Evolutionary conservation across 2,329 filamentous ascomycete species (phyloP).

Genomic region (Zelopaecilomyces penicillatus): DNA sequence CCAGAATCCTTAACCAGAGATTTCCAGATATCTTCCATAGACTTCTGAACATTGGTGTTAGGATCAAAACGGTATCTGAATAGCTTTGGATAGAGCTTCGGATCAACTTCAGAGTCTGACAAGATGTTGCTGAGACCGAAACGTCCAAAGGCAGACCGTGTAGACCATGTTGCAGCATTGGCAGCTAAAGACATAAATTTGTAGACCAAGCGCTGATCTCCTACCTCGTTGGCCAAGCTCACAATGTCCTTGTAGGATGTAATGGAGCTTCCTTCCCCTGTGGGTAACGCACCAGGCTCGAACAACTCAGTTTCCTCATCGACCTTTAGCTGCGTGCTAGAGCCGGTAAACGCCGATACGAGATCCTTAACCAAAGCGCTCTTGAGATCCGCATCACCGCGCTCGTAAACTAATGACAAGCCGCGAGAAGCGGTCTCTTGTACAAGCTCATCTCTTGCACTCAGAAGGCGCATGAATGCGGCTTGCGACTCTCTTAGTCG

Average conservation of each 20-base stretch:
- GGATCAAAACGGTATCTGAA: slow-evolving; percentile 94
- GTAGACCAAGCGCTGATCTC: slow-evolving; percentile 92
- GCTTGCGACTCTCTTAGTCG: slow-evolving; percentile 71
- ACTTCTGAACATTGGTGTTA: slow-evolving; percentile 82
- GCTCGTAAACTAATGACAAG: slow-evolving; percentile 86
- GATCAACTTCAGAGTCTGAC: slow-evolving; percentile 79
- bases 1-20: slow-evolving; percentile 85
- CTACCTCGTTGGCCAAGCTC: slow-evolving; percentile 88
- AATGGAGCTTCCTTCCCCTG: slow-evolving; percentile 78
- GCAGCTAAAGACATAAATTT: slow-evolving; percentile 97
- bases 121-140: slow-evolving; percentile 90
- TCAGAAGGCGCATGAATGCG: slow-evolving; percentile 80
- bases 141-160: slow-evolving; percentile 88
- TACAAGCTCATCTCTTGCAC: slow-evolving; percentile 84
- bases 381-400: slow-evolving; percentile 72
- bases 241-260: slow-evolving; percentile 98
- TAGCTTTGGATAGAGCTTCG: slow-evolving; percentile 90
- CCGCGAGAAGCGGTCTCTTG: slow-evolving; percentile 93
- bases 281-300: slow-evolving; percentile 81
- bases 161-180: slow-evolving; percentile 95
- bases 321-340: slow-evolving; percentile 67
- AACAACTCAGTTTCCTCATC: slow-evolving; percentile 89
- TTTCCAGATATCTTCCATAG: slow-evolving; percentile 98
- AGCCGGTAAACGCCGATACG: slow-evolving; percentile 79
- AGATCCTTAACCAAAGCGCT: slow-evolving; percentile 80